Evolutionary conservation across 257 asterid species (phyloP), one percentile per base, ranked within the genome.

Genomic region (Henckelia pumila): DNA sequence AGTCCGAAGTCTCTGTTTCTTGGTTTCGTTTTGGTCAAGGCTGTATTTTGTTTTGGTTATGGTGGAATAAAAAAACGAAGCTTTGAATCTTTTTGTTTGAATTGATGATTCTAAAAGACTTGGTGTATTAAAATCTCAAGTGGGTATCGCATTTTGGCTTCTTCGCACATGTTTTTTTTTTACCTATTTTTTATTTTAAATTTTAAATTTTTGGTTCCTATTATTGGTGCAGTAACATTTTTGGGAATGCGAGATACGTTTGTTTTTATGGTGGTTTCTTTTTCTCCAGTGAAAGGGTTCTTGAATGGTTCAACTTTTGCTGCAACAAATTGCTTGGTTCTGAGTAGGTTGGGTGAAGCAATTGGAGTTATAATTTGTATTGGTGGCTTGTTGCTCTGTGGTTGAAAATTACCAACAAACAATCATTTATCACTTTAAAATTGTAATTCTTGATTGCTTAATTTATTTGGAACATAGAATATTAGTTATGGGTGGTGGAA

Each of bases 401-500:
- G 72, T 59, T 40, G 61, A 59, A 63, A 44, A 63, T 63, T 33
- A 75, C 61, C 72, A 70, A 75, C 67, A 50, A 32, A 75, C 61
- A 69, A 75, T 63, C 72, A 57, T 64, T 53, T 50, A 8, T 49
- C 30, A 14, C 24, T 55, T 76, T 33, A 61, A 60, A 76, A 67
- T 23, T 61, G 49, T 14, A 30, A 20, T 40, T 21, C 16, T 30
- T 29, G 6, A 9, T 13, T 16, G 19, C 29, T 30, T 40, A 17
- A 63, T 63, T 26, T 35, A 44, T 52, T 62, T 50, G 60, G 72
- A 72, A 16, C 64, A 37, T 49, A 75, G 82, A 73, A 76, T 83
- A 78, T 76, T 75, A 69, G 77, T 69, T 83, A 70, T 64, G 75
- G 67, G 73, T 53, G 73, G 77, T 71, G 69, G 71, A 56, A 63